Evolutionary conservation across 495 filamentous ascomycete genomes (phyloP).

Genomic region (Xylaria sp.): DNA sequence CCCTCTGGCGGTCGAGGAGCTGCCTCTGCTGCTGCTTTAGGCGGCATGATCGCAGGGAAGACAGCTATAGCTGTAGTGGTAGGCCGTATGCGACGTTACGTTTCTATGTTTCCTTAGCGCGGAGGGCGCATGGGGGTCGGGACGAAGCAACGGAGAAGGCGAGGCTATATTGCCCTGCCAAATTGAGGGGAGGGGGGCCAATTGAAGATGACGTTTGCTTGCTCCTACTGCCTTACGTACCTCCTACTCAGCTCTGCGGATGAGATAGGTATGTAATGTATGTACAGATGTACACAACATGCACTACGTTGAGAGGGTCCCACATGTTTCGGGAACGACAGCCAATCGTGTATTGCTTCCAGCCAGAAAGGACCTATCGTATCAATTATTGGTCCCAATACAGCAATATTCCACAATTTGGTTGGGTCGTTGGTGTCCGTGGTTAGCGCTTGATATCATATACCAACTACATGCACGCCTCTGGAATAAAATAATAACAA

Average conservation of each 20-base stretch:
- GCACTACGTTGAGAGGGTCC: not conserved
- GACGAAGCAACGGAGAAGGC: not conserved
- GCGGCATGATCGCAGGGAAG: conserved; percentile 41
- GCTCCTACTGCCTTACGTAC: not conserved
- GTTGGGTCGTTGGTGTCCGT: not conserved
- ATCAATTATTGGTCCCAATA: conserved; percentile 13
- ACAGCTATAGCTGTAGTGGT: not conserved
- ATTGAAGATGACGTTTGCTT: conserved; percentile 12
- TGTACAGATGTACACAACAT: too few species aligned
- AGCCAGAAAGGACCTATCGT: not conserved
- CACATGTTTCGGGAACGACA: not conserved
- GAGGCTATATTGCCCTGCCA: not conserved
- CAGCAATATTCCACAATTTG: not conserved
- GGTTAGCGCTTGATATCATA: not conserved
- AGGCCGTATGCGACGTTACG: not conserved
- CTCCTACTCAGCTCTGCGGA: not conserved
- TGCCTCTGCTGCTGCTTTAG: too few species aligned
- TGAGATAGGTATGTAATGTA: too few species aligned
- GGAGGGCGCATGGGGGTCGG: not conserved
- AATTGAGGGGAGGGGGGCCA: not conserved
- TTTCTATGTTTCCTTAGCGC: too few species aligned
- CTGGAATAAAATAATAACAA: not conserved
- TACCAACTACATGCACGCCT: too few species aligned
- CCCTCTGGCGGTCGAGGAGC: conserved; percentile 32
- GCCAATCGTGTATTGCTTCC: not conserved